phyloP scores from a whole-genome alignment of 2,329 filamentous ascomycete genomes.

The Colletotrichum eremochloae region DNA sequence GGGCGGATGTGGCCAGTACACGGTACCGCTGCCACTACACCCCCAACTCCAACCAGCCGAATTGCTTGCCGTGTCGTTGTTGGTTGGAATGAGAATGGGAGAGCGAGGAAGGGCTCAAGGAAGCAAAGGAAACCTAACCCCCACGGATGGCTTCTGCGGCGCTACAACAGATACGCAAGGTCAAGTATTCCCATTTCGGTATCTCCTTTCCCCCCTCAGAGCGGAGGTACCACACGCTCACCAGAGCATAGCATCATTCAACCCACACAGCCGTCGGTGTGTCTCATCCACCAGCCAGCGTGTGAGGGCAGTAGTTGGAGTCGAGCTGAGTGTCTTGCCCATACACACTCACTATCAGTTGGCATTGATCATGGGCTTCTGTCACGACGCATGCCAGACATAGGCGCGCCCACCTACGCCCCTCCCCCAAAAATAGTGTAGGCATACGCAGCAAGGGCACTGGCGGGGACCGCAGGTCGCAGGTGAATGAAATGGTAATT shows the following conservation, averaged over 20 bases:
- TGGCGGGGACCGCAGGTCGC: background rate
- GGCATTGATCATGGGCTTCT: constrained; percentile 23
- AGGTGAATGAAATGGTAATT: constrained; percentile 18
- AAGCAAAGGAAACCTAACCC: constrained; percentile 13
- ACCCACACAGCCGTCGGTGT: constrained; percentile 5
- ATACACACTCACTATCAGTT: background rate
- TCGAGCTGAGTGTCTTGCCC: constrained; percentile 1
- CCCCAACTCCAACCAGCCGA: background rate
- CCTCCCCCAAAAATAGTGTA: constrained; percentile 14
- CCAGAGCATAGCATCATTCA: constrained; percentile 33
- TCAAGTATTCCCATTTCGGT: constrained; percentile 25
- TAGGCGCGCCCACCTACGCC: constrained; percentile 20
- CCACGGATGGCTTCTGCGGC: constrained; percentile 16
- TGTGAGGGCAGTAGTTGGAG: constrained; percentile 25
- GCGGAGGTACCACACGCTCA: too few species aligned
- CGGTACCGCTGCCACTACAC: background rate
- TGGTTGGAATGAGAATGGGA: constrained; percentile 7
- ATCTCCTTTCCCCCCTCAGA: constrained; percentile 25
- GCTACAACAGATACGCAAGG: constrained; percentile 33
- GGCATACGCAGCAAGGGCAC: constrained; percentile 14
- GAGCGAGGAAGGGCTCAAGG: background rate
- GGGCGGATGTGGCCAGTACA: constrained; percentile 8
- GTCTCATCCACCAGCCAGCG: constrained; percentile 28
- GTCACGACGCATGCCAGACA: constrained; percentile 25
- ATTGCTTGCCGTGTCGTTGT: constrained; percentile 2